Percentiles rank a stretch among this genome's conserved stretches.
Evolutionary conservation across 768 basidiomycete genomes (phyloP).

Genomic region (Hypholoma sublateritium): DNA sequence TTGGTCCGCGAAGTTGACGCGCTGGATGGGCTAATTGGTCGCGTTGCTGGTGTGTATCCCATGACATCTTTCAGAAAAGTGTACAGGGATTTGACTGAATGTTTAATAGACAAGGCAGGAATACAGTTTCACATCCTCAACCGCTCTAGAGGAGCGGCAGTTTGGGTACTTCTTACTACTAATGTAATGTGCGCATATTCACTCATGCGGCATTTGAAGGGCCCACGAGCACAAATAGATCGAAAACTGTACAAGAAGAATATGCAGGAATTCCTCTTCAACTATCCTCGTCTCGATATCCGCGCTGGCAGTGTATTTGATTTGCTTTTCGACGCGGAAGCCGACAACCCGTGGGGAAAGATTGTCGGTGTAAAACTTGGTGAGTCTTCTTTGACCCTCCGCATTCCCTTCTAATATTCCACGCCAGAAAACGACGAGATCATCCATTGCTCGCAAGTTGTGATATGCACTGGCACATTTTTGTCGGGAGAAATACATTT

Average conservation of each 20-base stretch:
- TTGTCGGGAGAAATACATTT: slow-evolving; percentile 91
- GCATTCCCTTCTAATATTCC: not conserved
- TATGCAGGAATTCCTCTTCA: slow-evolving; percentile 70
- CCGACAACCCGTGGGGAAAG: slow-evolving; percentile 46
- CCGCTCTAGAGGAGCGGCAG: slow-evolving; percentile 82
- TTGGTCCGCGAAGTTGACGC: slow-evolving; percentile 92
- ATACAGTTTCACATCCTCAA: slow-evolving; percentile 90
- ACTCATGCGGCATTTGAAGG: slow-evolving; percentile 41
- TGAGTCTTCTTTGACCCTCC: slow-evolving; percentile 22
- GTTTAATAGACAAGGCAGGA: slow-evolving; percentile 73
- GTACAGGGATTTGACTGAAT: not conserved
- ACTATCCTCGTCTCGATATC: slow-evolving; percentile 70
- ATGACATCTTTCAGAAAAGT: not conserved
- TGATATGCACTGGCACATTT: slow-evolving; percentile 91
- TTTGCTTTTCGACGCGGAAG: slow-evolving; percentile 59
- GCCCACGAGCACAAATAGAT: slow-evolving; percentile 88
- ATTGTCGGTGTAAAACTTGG: slow-evolving; percentile 71
- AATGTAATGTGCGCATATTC: not conserved
- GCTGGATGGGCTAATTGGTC: slow-evolving; percentile 83
- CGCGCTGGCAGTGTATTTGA: slow-evolving; percentile 78
- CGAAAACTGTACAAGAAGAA: slow-evolving; percentile 78
- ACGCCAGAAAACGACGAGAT: slow-evolving; percentile 67
- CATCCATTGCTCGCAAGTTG: slow-evolving; percentile 76
- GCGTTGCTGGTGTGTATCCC: slow-evolving; percentile 64
- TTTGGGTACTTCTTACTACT: slow-evolving; percentile 63